phyloP scores from a whole-genome alignment of 805 yeast genomes.

The Barnettozyma salicaria region DNA sequence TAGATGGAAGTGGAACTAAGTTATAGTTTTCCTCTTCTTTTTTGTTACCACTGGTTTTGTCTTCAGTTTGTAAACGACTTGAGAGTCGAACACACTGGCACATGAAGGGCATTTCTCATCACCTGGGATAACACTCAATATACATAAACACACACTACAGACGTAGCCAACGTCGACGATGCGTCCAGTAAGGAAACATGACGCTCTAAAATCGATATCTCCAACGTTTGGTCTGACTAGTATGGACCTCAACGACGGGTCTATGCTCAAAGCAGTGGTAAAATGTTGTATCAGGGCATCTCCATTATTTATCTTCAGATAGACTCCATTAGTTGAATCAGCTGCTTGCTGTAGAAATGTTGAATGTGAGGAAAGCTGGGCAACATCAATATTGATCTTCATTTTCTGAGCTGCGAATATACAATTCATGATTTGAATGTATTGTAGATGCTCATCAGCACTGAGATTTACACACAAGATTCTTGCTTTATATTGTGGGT shows the following conservation, averaged over 20 bases:
- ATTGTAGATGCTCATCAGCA: conserved; percentile 72
- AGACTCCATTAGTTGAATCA: conserved; percentile 90
- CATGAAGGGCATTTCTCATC: conserved; percentile 80
- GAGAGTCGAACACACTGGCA: conserved; percentile 65
- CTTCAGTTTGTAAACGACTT: conserved; percentile 49
- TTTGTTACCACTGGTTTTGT: conserved; percentile 51
- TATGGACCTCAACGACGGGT: conserved; percentile 73
- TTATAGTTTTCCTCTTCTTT: conserved; percentile 28
- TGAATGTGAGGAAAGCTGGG: conserved; percentile 66
- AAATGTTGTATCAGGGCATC: conserved; percentile 79
- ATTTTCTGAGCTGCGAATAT: conserved; percentile 94
- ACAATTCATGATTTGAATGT: conserved; percentile 90
- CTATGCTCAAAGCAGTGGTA: conserved; percentile 76
- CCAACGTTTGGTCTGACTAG: conserved; percentile 70
- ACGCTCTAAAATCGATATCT: conserved; percentile 88
- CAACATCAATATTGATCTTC: conserved; percentile 85
- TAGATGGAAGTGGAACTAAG: conserved; percentile 25
- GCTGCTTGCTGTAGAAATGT: conserved; percentile 93
- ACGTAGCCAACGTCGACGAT: conserved; percentile 92
- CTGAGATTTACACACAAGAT: conserved; percentile 58
- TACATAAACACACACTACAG: conserved; percentile 90
- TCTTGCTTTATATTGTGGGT: conserved; percentile 54
- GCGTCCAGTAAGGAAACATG: conserved; percentile 86
- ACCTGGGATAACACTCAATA: conserved; percentile 61
- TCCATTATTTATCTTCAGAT: conserved; percentile 61